phyloP scores from a whole-genome alignment of 2,329 filamentous ascomycete genomes.

The Pseudocercospora pini-densiflorae region DNA sequence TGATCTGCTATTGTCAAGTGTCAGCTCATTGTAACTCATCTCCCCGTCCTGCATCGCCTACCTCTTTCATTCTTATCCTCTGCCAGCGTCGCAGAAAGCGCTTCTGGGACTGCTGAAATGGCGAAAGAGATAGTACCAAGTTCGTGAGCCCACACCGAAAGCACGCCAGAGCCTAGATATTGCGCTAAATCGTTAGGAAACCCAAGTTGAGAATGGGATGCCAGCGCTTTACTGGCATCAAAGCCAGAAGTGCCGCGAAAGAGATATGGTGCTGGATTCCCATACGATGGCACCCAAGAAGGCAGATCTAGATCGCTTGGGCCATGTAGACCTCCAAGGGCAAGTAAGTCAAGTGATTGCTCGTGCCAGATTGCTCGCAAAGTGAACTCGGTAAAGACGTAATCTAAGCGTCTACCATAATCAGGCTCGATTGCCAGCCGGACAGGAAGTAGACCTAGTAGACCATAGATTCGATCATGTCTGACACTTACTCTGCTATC shows the following conservation, averaged over 20 bases:
- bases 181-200: not conserved
- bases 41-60: not conserved
- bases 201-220: not conserved
- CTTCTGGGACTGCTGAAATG: not conserved
- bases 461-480: not conserved
- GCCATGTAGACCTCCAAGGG: not conserved
- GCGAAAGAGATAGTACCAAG: not conserved
- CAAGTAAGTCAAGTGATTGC: not conserved
- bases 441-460: not conserved
- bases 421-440: not conserved
- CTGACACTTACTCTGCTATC: not conserved
- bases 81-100: not conserved
- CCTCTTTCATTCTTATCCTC: not conserved
- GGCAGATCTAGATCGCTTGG: not conserved
- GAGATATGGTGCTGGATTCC: not conserved
- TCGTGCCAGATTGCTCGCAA: conserved; percentile 3
- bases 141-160: not conserved
- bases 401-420: not conserved
- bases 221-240: conserved; percentile 1
- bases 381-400: not conserved
- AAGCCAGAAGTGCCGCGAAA: conserved; percentile 4
- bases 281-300: not conserved
- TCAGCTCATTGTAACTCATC: not conserved
- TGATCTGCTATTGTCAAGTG: not conserved
- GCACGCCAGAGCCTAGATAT: not conserved